Base-by-base conservation (phyloP, 768 basidiomycete genomes). In the Boletus reticulatus region DNA sequence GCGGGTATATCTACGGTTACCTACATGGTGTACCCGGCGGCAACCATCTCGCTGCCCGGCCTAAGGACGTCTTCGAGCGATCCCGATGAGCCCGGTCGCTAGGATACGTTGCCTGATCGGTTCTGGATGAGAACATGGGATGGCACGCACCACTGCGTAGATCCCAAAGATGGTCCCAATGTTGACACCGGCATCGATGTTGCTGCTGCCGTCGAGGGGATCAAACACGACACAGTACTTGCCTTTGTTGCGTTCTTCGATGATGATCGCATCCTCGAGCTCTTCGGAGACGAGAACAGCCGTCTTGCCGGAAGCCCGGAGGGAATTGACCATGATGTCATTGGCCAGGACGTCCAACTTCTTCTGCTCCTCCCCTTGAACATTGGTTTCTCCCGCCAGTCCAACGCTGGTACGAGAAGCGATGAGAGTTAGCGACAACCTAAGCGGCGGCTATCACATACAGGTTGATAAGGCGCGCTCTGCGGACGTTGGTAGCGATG, bases 281-380 rank as follows among this genome's bases (percentile, higher is more conserved):
- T 98, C 95, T 73, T 99, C 97, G 17, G 94, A 95, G 58, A 99
- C 94, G 62, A 99, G 88, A 14, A 99, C 97, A 14, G 94, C 89
- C 8, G 88, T 92, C 82, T 94, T 97, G 50, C 97, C 94, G n/a
- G 92, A 95, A 4, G 95, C 95, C 41, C 92, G 84, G 34, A 99
- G 83, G 45, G 95, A 88, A 67, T 98, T 98, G 65, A 98, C 83
- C 97, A 99, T 98, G 80, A 99, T 99, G 71, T 99, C 95, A 71
- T 99, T 98, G 14, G 94, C 90, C 32, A 97, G 79, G n/a, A 97
- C 88, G 67, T 97, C 95, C 50, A 99, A 82, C 76, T 99, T 99
- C 82, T 99, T 99, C 80, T 99, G 97, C 68, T 98, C 97, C 72
- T 98, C 97, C 20, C 97, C 97, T 74, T 95, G 93, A 9, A 95